Percentiles rank a stretch among this genome's conserved stretches.
Conservation (phyloP, 768 basidiomycete genomes). For the Trametes sanguinea region DNA sequence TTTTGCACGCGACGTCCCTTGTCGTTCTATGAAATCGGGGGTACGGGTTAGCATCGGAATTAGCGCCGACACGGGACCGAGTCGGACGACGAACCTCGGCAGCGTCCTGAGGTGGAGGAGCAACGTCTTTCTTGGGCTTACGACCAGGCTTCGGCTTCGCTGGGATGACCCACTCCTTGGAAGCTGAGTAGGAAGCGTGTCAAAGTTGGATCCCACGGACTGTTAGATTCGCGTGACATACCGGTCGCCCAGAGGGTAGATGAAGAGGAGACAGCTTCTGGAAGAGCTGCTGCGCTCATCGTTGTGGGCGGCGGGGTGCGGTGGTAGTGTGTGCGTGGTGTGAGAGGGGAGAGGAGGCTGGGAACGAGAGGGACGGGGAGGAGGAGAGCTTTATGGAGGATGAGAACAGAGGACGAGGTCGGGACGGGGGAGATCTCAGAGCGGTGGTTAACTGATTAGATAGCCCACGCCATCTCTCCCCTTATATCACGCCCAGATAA, state of each 20-base stretch:
- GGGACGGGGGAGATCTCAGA: slow-evolving; percentile 21
- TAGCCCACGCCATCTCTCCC: slow-evolving; percentile 33
- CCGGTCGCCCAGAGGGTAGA: slow-evolving; percentile 77
- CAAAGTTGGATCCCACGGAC: slow-evolving; percentile 13
- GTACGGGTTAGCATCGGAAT: slow-evolving; percentile 13
- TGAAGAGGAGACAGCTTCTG: slow-evolving; percentile 46
- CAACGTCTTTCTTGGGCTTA: slow-evolving; percentile 77
- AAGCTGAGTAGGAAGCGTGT: slow-evolving; percentile 48
- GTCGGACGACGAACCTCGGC: slow-evolving; percentile 47
- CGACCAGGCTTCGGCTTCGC: slow-evolving; percentile 86
- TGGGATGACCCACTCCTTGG: slow-evolving; percentile 88
- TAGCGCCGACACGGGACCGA: slow-evolving; percentile 14
- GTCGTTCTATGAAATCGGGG: slow-evolving; percentile 38
- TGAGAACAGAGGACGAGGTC: slow-evolving; percentile 25
- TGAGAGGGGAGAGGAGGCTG: slow-evolving; percentile 23
- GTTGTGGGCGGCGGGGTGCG: slow-evolving; percentile 14
- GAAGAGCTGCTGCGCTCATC: slow-evolving; percentile 34
- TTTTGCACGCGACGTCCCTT: slow-evolving; percentile 79
- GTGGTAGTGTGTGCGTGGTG: not conserved
- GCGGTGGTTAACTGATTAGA: slow-evolving; percentile 53
- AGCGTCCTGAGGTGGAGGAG: slow-evolving; percentile 40
- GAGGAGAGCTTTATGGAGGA: slow-evolving; percentile 27
- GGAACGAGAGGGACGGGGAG: slow-evolving; percentile 32
- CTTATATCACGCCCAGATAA: slow-evolving; percentile 23
- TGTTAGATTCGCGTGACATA: slow-evolving; percentile 34